These are phyloP conservation scores for Bacidia gigantensis DNA, from an alignment of 495 filamentous ascomycete species.

Conservation along the genomic window DNA sequence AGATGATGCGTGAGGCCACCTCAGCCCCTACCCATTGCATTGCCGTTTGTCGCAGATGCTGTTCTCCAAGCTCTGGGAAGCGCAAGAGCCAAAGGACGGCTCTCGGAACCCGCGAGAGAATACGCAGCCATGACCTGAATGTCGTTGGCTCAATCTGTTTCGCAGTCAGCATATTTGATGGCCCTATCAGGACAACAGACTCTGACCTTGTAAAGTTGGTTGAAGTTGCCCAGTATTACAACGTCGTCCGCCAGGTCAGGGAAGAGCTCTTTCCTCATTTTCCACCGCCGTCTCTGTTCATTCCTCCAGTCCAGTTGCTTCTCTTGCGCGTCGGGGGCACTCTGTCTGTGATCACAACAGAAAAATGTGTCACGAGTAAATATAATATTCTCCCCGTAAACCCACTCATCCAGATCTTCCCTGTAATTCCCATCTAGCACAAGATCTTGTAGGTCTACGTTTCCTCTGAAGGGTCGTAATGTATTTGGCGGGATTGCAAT, in stretches of 20 bases:
- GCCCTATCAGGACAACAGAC: slow-evolving; percentile 1
- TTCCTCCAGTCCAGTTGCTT: slow-evolving; percentile 60
- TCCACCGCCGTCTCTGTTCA: slow-evolving; percentile 73
- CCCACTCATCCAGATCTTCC: slow-evolving; percentile 57
- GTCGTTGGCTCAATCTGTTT: slow-evolving; percentile 82
- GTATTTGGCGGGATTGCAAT: slow-evolving; percentile 76
- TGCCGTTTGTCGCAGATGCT: slow-evolving; percentile 67
- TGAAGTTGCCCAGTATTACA: slow-evolving; percentile 95
- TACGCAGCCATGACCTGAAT: slow-evolving; percentile 91
- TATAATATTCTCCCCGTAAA: slow-evolving; percentile 95
- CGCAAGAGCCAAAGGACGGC: slow-evolving; percentile 91
- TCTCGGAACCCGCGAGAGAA: slow-evolving; percentile 73
- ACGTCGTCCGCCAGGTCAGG: slow-evolving; percentile 68
- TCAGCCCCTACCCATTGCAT: slow-evolving; percentile 70
- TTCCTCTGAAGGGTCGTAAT: slow-evolving; percentile 61
- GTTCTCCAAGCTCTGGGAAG: slow-evolving; percentile 88
- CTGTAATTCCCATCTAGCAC: slow-evolving; percentile 53
- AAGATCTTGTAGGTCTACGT: slow-evolving; percentile 57
- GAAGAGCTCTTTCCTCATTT: slow-evolving; percentile 91
- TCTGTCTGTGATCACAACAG: slow-evolving; percentile 95
- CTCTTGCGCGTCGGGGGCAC: slow-evolving; percentile 62
- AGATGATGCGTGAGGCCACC: slow-evolving; percentile 82
- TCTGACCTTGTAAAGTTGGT: slow-evolving; percentile 94
- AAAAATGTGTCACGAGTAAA: slow-evolving; percentile 96
- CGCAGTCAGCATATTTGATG: slow-evolving; percentile 4